Conservation (phyloP, 2,329 filamentous ascomycete genomes). For the Trichoderma pleuroti region DNA sequence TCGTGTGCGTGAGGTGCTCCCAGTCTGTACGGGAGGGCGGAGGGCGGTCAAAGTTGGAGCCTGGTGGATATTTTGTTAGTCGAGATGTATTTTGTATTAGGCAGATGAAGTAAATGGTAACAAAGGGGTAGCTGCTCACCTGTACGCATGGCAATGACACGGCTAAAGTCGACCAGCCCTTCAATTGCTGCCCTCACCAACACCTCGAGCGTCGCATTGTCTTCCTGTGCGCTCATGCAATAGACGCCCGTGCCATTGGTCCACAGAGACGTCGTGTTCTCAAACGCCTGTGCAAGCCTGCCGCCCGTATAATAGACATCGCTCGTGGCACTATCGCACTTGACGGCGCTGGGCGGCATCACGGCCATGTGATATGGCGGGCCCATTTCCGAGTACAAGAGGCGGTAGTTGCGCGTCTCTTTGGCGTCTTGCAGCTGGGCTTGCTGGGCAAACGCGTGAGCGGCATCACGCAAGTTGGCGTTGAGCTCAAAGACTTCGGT, state of each 20-base stretch:
- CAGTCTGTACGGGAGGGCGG: constrained; percentile 54
- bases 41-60: constrained; percentile 68
- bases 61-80: constrained; percentile 26
- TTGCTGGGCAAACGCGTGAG: constrained; percentile 47
- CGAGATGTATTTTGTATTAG: not conserved
- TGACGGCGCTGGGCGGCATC: constrained; percentile 51
- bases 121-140: constrained; percentile 31
- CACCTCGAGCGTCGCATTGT: constrained; percentile 65
- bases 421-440: constrained; percentile 52
- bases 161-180: constrained; percentile 60
- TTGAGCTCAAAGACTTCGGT: constrained; percentile 69
- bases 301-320: constrained; percentile 69
- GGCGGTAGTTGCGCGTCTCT: constrained; percentile 51
- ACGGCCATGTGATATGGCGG: constrained; percentile 41
- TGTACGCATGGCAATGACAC: constrained; percentile 66
- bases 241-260: constrained; percentile 67
- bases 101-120: not conserved
- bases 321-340: constrained; percentile 65
- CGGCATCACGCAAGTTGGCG: constrained; percentile 52
- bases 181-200: constrained; percentile 57
- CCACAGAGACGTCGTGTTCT: constrained; percentile 58
- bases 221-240: constrained; percentile 70
- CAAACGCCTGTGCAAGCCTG: constrained; percentile 60
- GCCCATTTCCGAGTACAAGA: constrained; percentile 46
- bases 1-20: constrained; percentile 56